Conservation (phyloP, 176 grass and related monocot genomes). For the Phoenix roebelenii region DNA sequence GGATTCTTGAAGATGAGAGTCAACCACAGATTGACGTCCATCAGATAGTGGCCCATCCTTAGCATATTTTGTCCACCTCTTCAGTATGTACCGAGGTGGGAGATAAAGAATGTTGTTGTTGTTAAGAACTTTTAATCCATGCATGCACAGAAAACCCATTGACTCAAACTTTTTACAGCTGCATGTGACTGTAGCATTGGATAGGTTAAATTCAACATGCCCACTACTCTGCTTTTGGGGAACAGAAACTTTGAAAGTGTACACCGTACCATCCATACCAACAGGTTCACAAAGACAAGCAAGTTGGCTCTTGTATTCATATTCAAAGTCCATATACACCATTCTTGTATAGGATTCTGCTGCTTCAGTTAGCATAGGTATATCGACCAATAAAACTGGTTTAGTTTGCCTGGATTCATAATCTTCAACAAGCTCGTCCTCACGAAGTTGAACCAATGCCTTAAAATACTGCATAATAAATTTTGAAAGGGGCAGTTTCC, state of each 20-base stretch:
- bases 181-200: conserved; percentile 22
- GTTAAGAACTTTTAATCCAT: conserved; percentile 43
- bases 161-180: conserved; percentile 53
- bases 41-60: conserved; percentile 20
- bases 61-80: conserved; percentile 31
- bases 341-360: conserved; percentile 31
- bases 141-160: conserved; percentile 38
- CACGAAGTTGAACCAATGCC: conserved; percentile 31
- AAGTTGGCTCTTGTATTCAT: conserved; percentile 45
- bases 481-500: conserved; percentile 33
- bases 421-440: conserved; percentile 31
- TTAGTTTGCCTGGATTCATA: conserved; percentile 26
- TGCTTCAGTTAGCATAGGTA: conserved; percentile 37
- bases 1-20: conserved; percentile 8
- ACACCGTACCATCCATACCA: conserved; percentile 13
- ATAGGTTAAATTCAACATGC: conserved; percentile 23
- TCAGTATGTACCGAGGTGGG: conserved; percentile 23
- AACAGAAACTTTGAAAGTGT: conserved; percentile 28
- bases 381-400: conserved; percentile 27
- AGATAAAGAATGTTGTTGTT: conserved; percentile 48
- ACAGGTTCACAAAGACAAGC: conserved; percentile 36
- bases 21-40: conserved; percentile 1
- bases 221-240: conserved; percentile 32
- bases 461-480: conserved; percentile 42
- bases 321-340: conserved; percentile 33